Base-by-base conservation (phyloP, 345 rosid genomes). In the Eucalyptus decipiens region DNA sequence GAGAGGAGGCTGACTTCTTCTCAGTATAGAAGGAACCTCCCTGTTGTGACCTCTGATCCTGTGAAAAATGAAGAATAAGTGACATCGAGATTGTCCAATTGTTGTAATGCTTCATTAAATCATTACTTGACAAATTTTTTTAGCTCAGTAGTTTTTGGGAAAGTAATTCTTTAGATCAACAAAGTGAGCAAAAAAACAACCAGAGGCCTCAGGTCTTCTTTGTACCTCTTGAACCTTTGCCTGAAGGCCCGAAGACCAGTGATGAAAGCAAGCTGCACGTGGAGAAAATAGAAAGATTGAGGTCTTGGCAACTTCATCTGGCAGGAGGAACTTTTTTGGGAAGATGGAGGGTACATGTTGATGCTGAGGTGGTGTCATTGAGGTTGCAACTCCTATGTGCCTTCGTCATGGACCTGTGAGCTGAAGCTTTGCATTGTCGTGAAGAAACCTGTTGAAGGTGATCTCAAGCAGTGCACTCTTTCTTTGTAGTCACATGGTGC, bases 1-100 rank as follows among this genome's bases (percentile, higher is more conserved):
- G 99, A 98, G 92, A 96, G 99, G 88, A 94, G 99, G 91, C 93
- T 98, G 91, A 95, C 98, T 76, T 96, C 99, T 86, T 94, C 96
- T 87, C 98, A 93, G 90, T 94, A 97, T 40, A 93, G 93, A 88
- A 95, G 92, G 94, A 92, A 95, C 92, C 95, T 93, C 90, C 97
- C 96, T 1, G 90, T 88, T 65, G 93, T 91, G 42, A 91, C 88
- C 91, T 92, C 92, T 72, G 96, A 96, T 89, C 94, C 94, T 10
- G 86, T 43, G 45, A 93, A 93, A 65, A 93, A 92, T 80, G 91
- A 47, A 72, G 94, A 94, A 86, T 88, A 48, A 86, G 89, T 76
- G 83, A 76, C 83, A 37, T 76, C 30, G 47, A 76, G 47, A 19
- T 40, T 76, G 11, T 76, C 9, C 9, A 76, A 76, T 76, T 21